Evolutionary conservation across 257 asterid species (phyloP), one percentile per base, ranked within the genome.

Genomic region (Penstemon eatonii): DNA sequence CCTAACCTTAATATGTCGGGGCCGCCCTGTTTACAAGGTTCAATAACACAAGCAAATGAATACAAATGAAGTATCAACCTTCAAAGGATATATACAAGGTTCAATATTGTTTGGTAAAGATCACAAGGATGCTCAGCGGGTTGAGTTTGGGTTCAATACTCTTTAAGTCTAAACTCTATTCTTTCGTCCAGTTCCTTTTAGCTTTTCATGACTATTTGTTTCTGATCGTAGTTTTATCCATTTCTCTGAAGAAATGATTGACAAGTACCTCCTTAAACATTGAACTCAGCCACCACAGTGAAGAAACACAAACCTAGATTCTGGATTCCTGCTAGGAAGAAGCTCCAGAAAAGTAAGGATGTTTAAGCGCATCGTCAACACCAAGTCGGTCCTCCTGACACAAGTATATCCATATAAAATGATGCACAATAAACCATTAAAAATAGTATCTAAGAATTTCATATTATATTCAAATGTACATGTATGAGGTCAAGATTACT

Each of bases 341-440:
- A 52, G 75, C 69, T 25, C 57, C 73, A 37, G 84, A 71, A 75
- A 93, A 90, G 75, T 93, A 93, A 77, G 96, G 99, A 79, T 93
- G 99, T 63, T 66, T 77, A 66, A 93, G 77, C 57, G 97, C 99
- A 56, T 93, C 96, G 77, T 90, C 99, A 65, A 93, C 95, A 60
- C 83, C 71, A 40, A 85, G 80, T 37, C 99, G 85, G 60, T 87
- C 93, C 83, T 88, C 97, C 99, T 93, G 86, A 63, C 67, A 56
- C 73, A 80, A 66, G 60, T 41, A 55, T 44, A 62, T 40, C 40
- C 40, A 58, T 7, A 55, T 66, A 51, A 58, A 69, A 12, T 43
- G 38, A 51, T 52, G 54, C 42, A 13, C 49, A 69, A 7, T 57
- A 9, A 55, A 44, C 63, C 43, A 25, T 25, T 25, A 2, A 25